A percentile compares a stretch with the other conserved stretches of the same genome.
Evolutionary conservation across 306 rosid species (phyloP).

Genomic region (Myrica gale): DNA sequence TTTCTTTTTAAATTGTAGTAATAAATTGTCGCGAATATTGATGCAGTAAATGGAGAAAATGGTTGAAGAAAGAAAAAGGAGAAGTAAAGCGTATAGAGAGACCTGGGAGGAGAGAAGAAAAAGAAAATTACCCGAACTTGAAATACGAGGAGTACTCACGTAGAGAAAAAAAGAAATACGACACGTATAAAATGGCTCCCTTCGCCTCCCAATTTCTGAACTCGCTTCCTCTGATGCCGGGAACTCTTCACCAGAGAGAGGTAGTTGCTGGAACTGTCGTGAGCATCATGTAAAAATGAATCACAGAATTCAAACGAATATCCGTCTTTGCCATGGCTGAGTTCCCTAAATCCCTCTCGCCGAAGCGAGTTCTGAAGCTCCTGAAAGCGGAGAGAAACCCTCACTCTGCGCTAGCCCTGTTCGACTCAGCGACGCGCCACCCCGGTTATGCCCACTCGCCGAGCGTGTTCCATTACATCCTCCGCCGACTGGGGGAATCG

Average conservation of each 20-base stretch:
- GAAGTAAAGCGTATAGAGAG: too few relatives aligned
- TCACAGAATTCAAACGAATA: neutral
- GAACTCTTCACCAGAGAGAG: neutral
- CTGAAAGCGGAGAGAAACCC: conserved; percentile 64
- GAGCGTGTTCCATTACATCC: conserved; percentile 63
- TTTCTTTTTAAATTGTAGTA: too few relatives aligned
- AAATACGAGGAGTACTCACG: too few relatives aligned
- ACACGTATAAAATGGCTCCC: neutral
- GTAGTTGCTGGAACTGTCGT: neutral
- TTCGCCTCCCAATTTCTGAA: neutral
- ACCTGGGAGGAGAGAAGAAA: too few relatives aligned
- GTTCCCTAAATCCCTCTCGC: conserved; percentile 57
- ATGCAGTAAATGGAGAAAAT: too few relatives aligned
- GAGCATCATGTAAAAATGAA: neutral
- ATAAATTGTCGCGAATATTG: too few relatives aligned
- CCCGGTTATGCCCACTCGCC: conserved; percentile 51
- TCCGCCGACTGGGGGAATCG: conserved; percentile 55
- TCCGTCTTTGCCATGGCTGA: conserved; percentile 52
- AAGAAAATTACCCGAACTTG: too few relatives aligned
- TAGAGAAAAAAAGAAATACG: too few relatives aligned
- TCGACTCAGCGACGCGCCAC: conserved; percentile 56
- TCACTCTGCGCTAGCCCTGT: conserved; percentile 61
- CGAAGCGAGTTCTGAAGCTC: conserved; percentile 54
- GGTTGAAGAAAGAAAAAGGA: too few relatives aligned
- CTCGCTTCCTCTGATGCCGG: neutral